Evolutionary conservation across 345 rosid species (phyloP).

Genomic region (Aurinia saxatilis): DNA sequence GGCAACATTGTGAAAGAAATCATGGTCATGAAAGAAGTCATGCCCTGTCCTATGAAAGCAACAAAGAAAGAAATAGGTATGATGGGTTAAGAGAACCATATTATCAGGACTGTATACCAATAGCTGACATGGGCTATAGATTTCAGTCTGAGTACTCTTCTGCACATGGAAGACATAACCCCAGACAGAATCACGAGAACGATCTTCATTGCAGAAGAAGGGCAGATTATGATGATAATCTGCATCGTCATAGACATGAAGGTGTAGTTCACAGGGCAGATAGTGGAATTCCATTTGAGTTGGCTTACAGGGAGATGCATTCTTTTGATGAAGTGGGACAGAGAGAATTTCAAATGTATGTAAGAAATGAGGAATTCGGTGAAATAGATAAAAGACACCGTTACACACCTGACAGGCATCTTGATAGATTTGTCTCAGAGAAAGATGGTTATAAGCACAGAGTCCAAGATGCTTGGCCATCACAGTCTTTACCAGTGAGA

Average conservation of each 20-base stretch:
- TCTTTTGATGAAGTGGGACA: constrained; percentile 24
- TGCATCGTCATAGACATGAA: constrained; percentile 20
- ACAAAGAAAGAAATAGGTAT: constrained; percentile 20
- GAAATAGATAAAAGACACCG: constrained; percentile 31
- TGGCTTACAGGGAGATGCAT: constrained; percentile 25
- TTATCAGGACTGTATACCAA: constrained; percentile 23
- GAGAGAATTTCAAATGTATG: constrained; percentile 16
- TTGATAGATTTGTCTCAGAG: constrained; percentile 27
- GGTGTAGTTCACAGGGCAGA: constrained; percentile 24
- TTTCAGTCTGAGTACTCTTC: constrained; percentile 22
- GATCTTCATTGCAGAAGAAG: constrained; percentile 22
- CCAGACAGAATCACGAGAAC: constrained; percentile 25
- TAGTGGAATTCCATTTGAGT: constrained; percentile 18
- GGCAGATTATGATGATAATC: constrained; percentile 20
- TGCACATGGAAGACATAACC: constrained; percentile 13
- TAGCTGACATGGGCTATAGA: constrained; percentile 23
- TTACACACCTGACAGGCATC: constrained; percentile 22
- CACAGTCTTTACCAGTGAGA: constrained; percentile 18
- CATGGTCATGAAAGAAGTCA: constrained; percentile 24
- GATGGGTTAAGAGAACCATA: constrained; percentile 12
- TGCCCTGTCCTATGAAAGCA: constrained; percentile 20
- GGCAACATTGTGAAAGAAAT: constrained; percentile 25
- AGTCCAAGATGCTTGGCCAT: constrained; percentile 15
- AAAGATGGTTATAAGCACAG: constrained; percentile 29
- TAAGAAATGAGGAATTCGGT: constrained; percentile 27